Evolutionary conservation across 306 rosid species (phyloP).

Genomic region (Cucurbita pepo): DNA sequence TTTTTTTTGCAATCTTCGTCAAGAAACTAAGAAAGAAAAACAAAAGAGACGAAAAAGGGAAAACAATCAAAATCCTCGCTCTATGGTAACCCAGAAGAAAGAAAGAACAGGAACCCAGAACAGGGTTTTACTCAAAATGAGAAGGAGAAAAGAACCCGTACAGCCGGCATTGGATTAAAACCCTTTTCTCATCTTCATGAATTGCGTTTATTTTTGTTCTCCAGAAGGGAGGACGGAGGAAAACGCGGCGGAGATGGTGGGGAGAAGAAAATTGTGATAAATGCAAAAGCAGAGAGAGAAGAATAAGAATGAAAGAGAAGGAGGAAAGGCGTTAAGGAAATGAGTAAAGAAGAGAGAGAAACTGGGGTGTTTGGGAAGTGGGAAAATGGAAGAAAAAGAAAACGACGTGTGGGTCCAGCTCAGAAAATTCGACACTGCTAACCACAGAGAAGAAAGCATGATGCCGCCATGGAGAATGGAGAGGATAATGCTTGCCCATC

Average conservation of each 20-base stretch:
- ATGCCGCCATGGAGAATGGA: too few species aligned
- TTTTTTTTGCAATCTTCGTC: neutral
- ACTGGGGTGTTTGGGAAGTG: neutral
- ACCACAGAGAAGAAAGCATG: neutral
- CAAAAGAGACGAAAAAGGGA: neutral
- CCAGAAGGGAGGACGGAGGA: slow-evolving; percentile 4
- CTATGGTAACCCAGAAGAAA: neutral
- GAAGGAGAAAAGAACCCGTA: neutral
- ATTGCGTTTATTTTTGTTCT: neutral
- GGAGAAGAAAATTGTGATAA: neutral
- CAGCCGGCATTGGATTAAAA: neutral
- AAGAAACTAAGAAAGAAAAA: neutral
- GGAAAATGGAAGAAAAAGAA: neutral
- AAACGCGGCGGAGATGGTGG: neutral
- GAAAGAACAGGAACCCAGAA: neutral
- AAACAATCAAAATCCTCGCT: neutral
- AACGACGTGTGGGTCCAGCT: slow-evolving; percentile 11
- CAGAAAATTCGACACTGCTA: neutral
- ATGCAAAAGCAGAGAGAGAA: neutral
- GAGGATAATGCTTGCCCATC: too few species aligned
- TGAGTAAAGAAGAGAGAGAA: neutral
- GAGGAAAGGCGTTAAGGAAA: neutral
- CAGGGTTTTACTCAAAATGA: neutral
- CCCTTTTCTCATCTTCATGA: neutral
- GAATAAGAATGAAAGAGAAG: neutral